Percentiles rank a stretch among this genome's conserved stretches.
Evolutionary conservation across 305 asterid species (phyloP).

Genomic region (Solanum hybrid): DNA sequence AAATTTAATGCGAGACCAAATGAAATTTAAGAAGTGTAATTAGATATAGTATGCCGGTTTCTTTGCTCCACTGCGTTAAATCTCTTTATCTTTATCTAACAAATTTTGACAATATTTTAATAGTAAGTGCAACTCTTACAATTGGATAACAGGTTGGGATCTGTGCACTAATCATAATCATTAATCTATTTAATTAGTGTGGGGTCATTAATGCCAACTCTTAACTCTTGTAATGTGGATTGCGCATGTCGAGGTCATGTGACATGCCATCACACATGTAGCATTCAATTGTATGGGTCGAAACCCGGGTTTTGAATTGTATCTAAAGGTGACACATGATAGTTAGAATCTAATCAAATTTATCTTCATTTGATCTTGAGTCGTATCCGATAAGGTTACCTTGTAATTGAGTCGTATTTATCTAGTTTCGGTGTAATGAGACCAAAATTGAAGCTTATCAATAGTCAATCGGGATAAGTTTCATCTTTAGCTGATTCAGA

Average conservation of each 20-base stretch:
- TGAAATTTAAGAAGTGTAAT: no score
- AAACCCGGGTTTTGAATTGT: neutral
- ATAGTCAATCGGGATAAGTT: no score
- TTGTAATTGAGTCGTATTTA: no score
- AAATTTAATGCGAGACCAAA: neutral
- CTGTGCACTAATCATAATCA: slow-evolving; percentile 36
- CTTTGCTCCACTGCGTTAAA: neutral
- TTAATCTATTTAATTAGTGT: neutral
- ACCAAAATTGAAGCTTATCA: no score
- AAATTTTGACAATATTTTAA: neutral
- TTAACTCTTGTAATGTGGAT: neutral
- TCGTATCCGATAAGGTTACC: neutral
- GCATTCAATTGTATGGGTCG: neutral
- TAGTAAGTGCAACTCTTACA: neutral
- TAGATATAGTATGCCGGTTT: neutral
- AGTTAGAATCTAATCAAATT: neutral
- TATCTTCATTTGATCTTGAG: neutral
- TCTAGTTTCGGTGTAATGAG: no score
- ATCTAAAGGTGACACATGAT: neutral
- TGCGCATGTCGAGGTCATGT: neutral
- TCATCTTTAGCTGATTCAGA: no score
- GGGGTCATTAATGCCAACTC: neutral
- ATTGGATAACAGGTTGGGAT: slow-evolving; percentile 26
- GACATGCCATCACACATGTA: neutral
- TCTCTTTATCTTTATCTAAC: neutral